Percentiles rank a stretch among this genome's conserved stretches.
Conservation (phyloP, 192 early-diverging fungal genomes). For the Coemansia pectinata region DNA sequence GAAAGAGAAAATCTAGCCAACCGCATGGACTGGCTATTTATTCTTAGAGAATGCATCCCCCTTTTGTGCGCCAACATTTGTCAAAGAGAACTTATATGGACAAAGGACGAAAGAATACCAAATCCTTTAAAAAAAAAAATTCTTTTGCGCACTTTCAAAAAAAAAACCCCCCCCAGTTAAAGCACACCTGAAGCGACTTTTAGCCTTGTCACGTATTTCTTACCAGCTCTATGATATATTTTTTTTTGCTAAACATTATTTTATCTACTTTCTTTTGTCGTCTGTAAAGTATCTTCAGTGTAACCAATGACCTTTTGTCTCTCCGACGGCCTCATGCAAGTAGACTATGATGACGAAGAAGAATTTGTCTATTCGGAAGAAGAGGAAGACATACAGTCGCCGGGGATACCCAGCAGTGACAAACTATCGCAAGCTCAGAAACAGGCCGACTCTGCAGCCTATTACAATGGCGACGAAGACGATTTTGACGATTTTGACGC, state of each 20-base stretch:
- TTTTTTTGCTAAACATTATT: neutral
- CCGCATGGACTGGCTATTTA: neutral
- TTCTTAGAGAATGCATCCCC: neutral
- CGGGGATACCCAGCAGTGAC: neutral
- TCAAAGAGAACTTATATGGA: neutral
- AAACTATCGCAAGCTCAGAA: constrained; percentile 1
- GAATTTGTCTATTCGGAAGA: constrained; percentile 39
- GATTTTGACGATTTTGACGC: constrained; percentile 18
- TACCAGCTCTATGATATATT: neutral
- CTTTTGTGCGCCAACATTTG: neutral
- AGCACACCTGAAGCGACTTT: neutral
- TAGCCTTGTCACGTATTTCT: neutral
- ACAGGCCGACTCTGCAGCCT: constrained; percentile 18
- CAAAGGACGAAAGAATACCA: neutral
- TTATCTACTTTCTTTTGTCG: neutral
- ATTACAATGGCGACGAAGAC: constrained; percentile 27
- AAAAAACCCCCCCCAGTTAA: neutral
- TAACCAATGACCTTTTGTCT: constrained; percentile 18
- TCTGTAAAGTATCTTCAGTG: neutral
- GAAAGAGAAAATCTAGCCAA: neutral
- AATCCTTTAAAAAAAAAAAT: too few relatives aligned
- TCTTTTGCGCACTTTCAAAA: neutral
- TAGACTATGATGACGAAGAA: constrained; percentile 27
- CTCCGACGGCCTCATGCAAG: constrained; percentile 39
- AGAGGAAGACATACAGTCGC: neutral